Evolutionary conservation across 176 grass and related monocot genomes (phyloP), one percentile per base, ranked within the genome.

Genomic region (Aechmea fasciata): DNA sequence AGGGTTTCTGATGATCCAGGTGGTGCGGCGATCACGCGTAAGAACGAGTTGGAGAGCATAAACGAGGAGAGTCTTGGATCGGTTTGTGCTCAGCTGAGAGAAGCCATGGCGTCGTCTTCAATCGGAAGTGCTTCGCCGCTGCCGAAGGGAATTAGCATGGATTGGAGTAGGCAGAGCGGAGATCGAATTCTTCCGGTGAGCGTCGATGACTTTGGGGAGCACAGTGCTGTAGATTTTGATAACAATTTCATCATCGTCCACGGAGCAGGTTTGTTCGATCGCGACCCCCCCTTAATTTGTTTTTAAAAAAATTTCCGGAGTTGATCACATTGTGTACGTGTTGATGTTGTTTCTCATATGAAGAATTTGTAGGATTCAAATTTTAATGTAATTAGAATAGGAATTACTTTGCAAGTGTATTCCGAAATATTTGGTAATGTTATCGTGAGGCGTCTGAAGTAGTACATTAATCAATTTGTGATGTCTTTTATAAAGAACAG

Each of bases 21-120:
- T 52, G 93, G 89, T n/a, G 89, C 93, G 24, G 93, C 93, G 53
- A 97, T 97, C 70, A 97, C 93, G 53, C 88, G 88, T 79, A 97
- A 92, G 80, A 81, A 88, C 3, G 86, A 92, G 74, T 69, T 97
- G 73, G 93, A 97, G 80, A 90, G 81, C 67, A 85, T 97, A 71
- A 67, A 90, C 22, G 71, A 83, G 62, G 68, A 55, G 49, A 85
- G 63, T 79, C 68, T 97, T 25, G 57, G 70, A 47, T 90, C 83
- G 52, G 86, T 87, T 11, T 97, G 93, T 68, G 52, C 49, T 41
- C 93, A 92, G 77, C 82, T 92, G 65, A 83, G 89, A 69, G 71
- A 87, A 72, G 89, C 89, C 69, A 87, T 97, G 93, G 2, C 5
- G 33, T 13, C 19, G 13, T 86, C 81, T 57, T 69, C 80, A 65